A percentile compares a stretch with the other conserved stretches of the same genome.
Evolutionary conservation across 2,329 filamentous ascomycete species (phyloP).

Genomic region (Kalaharituber pfeilii): DNA sequence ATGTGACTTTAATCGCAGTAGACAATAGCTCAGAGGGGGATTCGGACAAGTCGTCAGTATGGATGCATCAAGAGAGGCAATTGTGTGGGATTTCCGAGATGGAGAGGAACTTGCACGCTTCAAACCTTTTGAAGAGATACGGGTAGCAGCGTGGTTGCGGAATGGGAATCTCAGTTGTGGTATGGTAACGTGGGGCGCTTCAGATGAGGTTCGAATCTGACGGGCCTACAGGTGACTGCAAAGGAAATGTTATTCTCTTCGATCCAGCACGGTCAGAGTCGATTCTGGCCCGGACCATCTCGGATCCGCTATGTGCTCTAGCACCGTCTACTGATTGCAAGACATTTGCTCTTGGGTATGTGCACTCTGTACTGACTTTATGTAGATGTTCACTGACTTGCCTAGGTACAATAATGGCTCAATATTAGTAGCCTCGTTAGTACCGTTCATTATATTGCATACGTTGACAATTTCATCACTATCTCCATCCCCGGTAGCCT

Average conservation of each 20-base stretch:
- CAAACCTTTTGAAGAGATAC: constrained; percentile 71
- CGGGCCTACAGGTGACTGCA: constrained; percentile 57
- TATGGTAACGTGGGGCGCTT: no score
- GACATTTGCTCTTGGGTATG: constrained; percentile 88
- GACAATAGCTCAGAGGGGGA: constrained; percentile 80
- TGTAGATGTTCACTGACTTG: constrained; percentile 1
- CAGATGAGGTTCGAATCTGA: constrained; percentile 1
- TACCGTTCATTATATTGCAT: constrained; percentile 89
- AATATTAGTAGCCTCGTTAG: constrained; percentile 70
- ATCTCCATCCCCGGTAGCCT: constrained; percentile 71
- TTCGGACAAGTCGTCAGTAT: constrained; percentile 84
- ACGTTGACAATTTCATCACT: constrained; percentile 67
- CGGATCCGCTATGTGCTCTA: constrained; percentile 85
- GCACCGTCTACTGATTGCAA: constrained; percentile 78
- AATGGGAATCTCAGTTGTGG: constrained; percentile 96
- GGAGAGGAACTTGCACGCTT: constrained; percentile 86
- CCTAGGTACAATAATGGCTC: constrained; percentile 84
- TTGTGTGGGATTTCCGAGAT: constrained; percentile 91
- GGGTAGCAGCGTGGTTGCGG: constrained; percentile 81
- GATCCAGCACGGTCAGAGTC: constrained; percentile 88
- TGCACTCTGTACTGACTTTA: constrained; percentile 6
- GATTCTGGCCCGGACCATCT: constrained; percentile 76
- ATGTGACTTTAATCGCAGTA: constrained; percentile 67
- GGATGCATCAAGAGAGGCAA: constrained; percentile 74
- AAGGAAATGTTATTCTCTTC: constrained; percentile 87